Conservation (phyloP, 192 early-diverging fungal genomes). For the Diversispora eburnea region DNA sequence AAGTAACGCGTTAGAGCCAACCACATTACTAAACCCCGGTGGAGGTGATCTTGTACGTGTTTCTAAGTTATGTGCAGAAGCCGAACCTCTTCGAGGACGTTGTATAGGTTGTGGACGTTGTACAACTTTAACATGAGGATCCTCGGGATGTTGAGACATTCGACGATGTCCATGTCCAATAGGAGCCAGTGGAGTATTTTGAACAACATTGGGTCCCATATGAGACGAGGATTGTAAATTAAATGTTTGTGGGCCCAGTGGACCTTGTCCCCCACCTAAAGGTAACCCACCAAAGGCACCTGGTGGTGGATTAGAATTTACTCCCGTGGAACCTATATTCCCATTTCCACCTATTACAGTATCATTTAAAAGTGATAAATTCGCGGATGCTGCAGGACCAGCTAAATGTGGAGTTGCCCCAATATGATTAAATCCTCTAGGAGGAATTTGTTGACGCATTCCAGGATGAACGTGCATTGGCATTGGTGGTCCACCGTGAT, state of each 20-base stretch:
- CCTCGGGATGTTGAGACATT: slow-evolving; percentile 40
- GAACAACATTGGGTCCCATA: slow-evolving; percentile 33
- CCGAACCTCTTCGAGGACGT: slow-evolving; percentile 29
- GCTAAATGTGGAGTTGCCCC: slow-evolving; percentile 20
- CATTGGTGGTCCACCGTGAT: slow-evolving; percentile 25
- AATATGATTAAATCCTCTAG: slow-evolving; percentile 27
- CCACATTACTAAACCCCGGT: slow-evolving; percentile 26
- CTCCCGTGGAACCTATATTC: slow-evolving; percentile 7
- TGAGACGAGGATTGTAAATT: slow-evolving; percentile 31
- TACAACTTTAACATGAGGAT: slow-evolving; percentile 36
- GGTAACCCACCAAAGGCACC: slow-evolving; percentile 29
- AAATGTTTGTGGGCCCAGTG: slow-evolving; percentile 23
- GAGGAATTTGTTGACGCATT: slow-evolving; percentile 24
- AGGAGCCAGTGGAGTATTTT: slow-evolving; percentile 40
- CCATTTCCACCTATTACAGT: slow-evolving; percentile 11
- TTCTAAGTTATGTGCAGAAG: neutral
- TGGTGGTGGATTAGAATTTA: slow-evolving; percentile 24
- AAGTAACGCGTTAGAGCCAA: slow-evolving; percentile 2
- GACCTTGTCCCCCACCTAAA: slow-evolving; percentile 25
- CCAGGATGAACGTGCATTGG: slow-evolving; percentile 21
- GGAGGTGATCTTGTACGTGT: slow-evolving; percentile 20
- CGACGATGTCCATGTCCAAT: slow-evolving; percentile 47
- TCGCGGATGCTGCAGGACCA: slow-evolving; percentile 18
- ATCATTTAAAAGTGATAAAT: slow-evolving; percentile 27
- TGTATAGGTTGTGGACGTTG: slow-evolving; percentile 43